phyloP scores from a whole-genome alignment of 371 early-diverging fungal species.

The Haplosporangium sp. region DNA sequence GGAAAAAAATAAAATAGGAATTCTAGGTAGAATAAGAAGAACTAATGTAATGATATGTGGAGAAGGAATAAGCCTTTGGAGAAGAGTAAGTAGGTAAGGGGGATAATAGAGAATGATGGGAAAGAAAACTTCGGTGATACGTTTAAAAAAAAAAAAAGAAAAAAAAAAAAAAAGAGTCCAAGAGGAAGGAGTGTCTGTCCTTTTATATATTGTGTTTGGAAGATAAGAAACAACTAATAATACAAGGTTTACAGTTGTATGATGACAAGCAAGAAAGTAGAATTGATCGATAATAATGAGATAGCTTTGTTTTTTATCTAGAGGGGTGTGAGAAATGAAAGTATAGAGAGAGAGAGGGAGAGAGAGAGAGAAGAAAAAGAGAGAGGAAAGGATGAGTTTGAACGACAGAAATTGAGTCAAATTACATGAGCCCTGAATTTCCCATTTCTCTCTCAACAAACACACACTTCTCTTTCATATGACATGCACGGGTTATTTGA shows the following conservation, averaged over 20 bases:
- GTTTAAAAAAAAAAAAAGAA: not conserved
- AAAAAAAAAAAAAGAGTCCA: not conserved
- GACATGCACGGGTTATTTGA: conserved; percentile 8
- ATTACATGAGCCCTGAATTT: not conserved
- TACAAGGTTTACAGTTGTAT: no score
- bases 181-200: not conserved
- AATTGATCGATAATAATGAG: no score
- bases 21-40: conserved; percentile 6
- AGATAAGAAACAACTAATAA: not conserved
- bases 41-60: conserved; percentile 5
- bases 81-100: not conserved
- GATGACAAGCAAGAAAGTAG: no score
- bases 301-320: not conserved
- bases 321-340: not conserved
- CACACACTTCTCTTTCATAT: not conserved
- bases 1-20: not conserved
- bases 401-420: not conserved
- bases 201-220: not conserved
- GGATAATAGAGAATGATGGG: not conserved
- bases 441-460: not conserved
- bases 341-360: not conserved
- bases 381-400: not conserved
- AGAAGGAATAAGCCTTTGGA: not conserved
- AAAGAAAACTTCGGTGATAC: not conserved
- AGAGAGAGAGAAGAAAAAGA: not conserved